Conservation (phyloP, 768 basidiomycete genomes). For the Boletus sensibilis region DNA sequence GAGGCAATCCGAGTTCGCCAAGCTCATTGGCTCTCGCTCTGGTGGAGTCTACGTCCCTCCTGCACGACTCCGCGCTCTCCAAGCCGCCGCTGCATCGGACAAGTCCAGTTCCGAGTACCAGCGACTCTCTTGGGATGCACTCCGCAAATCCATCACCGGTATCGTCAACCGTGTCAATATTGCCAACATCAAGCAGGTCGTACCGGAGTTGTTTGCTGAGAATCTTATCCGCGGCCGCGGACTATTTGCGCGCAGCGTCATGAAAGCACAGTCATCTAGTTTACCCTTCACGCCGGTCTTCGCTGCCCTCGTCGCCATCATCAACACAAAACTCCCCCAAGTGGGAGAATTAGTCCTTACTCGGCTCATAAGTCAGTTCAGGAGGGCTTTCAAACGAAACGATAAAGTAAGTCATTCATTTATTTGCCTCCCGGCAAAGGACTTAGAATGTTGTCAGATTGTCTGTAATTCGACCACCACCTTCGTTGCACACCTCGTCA, state of each 20-base stretch:
- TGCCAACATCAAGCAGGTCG: conserved; percentile 91
- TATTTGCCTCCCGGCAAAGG: background rate
- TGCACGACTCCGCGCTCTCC: conserved; percentile 86
- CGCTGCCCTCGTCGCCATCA: conserved; percentile 87
- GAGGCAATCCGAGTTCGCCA: conserved; percentile 85
- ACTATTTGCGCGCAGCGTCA: conserved; percentile 88
- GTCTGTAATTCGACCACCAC: conserved; percentile 92
- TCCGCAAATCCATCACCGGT: conserved; percentile 97
- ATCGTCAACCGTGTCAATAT: conserved; percentile 99
- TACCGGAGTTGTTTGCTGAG: conserved; percentile 89
- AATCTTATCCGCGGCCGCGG: conserved; percentile 93
- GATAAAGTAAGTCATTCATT: conserved; percentile 73
- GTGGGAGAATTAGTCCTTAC: conserved; percentile 90
- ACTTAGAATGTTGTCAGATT: conserved; percentile 49
- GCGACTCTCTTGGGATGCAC: conserved; percentile 94
- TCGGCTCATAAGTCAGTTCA: conserved; percentile 91
- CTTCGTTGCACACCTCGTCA: conserved; percentile 88
- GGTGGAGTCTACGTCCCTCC: conserved; percentile 98
- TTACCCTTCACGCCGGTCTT: conserved; percentile 98
- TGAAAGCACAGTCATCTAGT: conserved; percentile 97
- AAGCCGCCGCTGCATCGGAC: conserved; percentile 77
- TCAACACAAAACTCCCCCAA: conserved; percentile 96
- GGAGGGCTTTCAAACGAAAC: conserved; percentile 92
- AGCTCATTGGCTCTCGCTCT: conserved; percentile 74
- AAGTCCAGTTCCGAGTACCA: conserved; percentile 89